Evolutionary conservation across 2,329 filamentous ascomycete species (phyloP).

Genomic region (Aspergillus ochraceoroseus): DNA sequence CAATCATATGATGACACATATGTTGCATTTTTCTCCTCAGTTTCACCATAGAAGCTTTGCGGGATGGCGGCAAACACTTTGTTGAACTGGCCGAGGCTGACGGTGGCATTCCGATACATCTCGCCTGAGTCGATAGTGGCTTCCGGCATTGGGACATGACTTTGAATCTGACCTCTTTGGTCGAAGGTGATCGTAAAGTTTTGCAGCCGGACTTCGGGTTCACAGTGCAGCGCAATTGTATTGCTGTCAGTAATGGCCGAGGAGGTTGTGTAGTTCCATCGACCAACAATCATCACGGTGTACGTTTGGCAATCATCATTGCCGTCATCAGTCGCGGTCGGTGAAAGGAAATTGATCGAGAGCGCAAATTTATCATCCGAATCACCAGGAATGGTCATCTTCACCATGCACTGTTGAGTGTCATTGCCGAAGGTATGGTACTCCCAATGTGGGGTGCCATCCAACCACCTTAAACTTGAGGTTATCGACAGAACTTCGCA

Average conservation of each 20-base stretch:
- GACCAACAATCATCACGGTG: conserved; percentile 32
- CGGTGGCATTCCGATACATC: conserved; percentile 34
- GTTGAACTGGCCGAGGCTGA: conserved; percentile 35
- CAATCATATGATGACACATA: conserved; percentile 34
- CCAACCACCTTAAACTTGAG: conserved; percentile 16
- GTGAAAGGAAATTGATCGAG: conserved; percentile 35
- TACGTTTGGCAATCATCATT: conserved; percentile 31
- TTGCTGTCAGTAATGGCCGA: conserved; percentile 25
- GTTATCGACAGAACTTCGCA: conserved; percentile 22
- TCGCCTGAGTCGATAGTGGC: conserved; percentile 23
- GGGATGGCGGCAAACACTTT: conserved; percentile 36
- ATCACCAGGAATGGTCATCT: conserved; percentile 25
- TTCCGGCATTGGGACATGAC: conserved; percentile 15
- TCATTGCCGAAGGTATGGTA: conserved; percentile 26
- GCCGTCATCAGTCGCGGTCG: conserved; percentile 19
- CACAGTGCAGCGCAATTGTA: conserved; percentile 33
- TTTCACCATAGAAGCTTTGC: conserved; percentile 30
- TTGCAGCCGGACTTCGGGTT: conserved; percentile 25
- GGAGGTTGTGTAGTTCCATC: conserved; percentile 31
- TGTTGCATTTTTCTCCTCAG: conserved; percentile 20
- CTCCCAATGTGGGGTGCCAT: conserved; percentile 23
- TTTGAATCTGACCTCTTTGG: conserved; percentile 27
- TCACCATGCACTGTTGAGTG: conserved; percentile 25
- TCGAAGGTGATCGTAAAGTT: conserved; percentile 29
- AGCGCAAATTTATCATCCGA: conserved; percentile 26